phyloP scores from a whole-genome alignment of 2,329 filamentous ascomycete species.

The Didymella lethalis region DNA sequence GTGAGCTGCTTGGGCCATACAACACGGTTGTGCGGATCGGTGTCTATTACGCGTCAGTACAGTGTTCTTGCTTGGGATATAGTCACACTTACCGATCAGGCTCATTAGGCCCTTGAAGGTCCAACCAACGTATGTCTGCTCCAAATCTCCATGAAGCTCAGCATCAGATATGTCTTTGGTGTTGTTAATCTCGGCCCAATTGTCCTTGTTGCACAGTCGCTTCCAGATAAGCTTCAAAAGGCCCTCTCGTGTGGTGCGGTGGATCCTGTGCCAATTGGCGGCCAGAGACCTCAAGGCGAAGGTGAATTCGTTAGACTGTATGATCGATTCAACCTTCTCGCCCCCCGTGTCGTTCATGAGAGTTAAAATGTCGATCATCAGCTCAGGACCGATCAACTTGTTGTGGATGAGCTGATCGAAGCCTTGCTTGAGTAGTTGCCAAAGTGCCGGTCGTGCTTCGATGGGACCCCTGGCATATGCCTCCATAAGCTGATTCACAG shows the following conservation, averaged over 20 bases:
- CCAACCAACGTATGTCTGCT: conserved; percentile 70
- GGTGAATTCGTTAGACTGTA: conserved; percentile 71
- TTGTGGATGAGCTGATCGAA: conserved; percentile 75
- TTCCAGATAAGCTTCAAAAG: conserved; percentile 80
- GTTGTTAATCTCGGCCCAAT: conserved; percentile 83
- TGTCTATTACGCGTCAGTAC: conserved; percentile 24
- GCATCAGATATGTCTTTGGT: conserved; percentile 77
- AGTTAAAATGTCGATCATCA: conserved; percentile 79
- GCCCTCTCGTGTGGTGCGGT: conserved; percentile 56
- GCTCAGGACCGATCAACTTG: conserved; percentile 67
- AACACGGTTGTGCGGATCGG: conserved; percentile 19
- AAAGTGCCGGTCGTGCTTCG: conserved; percentile 70
- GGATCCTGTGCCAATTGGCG: conserved; percentile 62
- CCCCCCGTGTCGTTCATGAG: conserved; percentile 69
- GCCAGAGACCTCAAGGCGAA: conserved; percentile 70
- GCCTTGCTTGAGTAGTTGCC: conserved; percentile 73
- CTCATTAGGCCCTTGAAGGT: conserved; percentile 71
- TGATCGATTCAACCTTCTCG: conserved; percentile 49
- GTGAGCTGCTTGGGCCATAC: conserved; percentile 33
- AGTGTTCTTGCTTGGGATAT: not conserved
- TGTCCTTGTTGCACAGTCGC: conserved; percentile 80
- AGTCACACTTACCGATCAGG: conserved; percentile 62
- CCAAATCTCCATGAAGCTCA: conserved; percentile 68
- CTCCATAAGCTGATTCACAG: conserved; percentile 77
- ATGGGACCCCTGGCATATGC: conserved; percentile 64